A percentile compares a stretch with the other conserved stretches of the same genome.
These are phyloP conservation scores for Hansenula sp. DNA, from an alignment of 1,139 yeast species.

Conservation along the genomic window DNA sequence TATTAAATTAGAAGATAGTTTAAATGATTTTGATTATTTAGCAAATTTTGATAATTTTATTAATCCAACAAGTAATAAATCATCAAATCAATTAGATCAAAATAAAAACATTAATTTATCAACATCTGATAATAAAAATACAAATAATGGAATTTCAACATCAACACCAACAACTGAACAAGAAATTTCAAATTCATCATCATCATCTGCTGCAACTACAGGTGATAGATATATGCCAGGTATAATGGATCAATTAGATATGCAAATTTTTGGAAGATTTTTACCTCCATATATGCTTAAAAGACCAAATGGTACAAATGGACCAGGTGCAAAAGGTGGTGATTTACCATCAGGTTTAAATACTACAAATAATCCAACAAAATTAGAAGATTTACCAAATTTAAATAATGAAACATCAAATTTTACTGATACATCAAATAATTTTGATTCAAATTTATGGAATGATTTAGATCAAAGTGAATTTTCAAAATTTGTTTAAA, in stretches of 20 bases:
- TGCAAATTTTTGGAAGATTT: slow-evolving; percentile 78
- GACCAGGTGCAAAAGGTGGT: slow-evolving; percentile 23
- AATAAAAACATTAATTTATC: neutral
- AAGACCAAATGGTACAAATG: slow-evolving; percentile 23
- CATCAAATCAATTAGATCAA: neutral
- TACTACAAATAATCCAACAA: slow-evolving; percentile 19
- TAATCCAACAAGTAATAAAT: slow-evolving; percentile 13
- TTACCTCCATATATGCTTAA: slow-evolving; percentile 79
- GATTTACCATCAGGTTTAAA: slow-evolving; percentile 22
- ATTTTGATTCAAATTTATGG: neutral
- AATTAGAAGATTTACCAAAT: slow-evolving; percentile 17
- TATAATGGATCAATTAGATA: slow-evolving; percentile 76
- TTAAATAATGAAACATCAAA: neutral
- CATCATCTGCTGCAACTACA: slow-evolving; percentile 1
- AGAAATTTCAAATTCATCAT: neutral
- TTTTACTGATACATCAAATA: too few relatives aligned
- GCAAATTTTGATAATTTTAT: slow-evolving; percentile 24
- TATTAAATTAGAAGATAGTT: slow-evolving; percentile 18
- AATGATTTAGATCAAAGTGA: neutral
- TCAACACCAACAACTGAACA: neutral
- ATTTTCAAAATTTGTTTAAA: neutral
- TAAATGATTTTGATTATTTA: slow-evolving; percentile 22
- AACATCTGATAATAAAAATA: neutral
- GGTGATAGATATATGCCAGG: slow-evolving; percentile 60
- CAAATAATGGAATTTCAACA: neutral